These are phyloP conservation scores for Phytopythium sindhum DNA, from an alignment of 352 stramenopile species.

Conservation along the genomic window DNA sequence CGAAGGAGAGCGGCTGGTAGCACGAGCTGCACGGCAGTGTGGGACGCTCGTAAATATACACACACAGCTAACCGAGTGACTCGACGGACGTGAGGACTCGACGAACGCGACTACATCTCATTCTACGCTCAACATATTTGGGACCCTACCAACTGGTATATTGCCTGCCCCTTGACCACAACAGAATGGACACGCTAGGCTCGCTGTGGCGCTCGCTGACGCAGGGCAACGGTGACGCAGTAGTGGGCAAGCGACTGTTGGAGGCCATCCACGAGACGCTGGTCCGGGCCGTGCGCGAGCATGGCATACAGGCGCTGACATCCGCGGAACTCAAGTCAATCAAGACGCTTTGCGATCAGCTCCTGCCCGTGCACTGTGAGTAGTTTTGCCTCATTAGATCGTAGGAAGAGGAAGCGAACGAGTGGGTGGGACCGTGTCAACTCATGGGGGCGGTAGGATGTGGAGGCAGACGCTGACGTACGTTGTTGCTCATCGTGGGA, in stretches of 20 bases:
- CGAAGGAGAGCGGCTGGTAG: no score
- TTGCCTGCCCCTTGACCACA: no score
- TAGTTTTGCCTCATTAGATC: neutral
- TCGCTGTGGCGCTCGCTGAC: conserved; percentile 41
- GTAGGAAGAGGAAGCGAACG: neutral
- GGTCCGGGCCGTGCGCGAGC: conserved; percentile 30
- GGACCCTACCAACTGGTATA: no score
- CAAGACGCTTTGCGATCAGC: conserved; percentile 62
- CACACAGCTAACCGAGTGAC: no score
- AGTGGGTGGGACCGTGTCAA: neutral
- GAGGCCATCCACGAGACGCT: conserved; percentile 49
- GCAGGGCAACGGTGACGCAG: conserved; percentile 28
- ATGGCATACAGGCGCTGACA: conserved; percentile 38
- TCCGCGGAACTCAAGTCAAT: conserved; percentile 59
- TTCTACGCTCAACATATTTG: no score
- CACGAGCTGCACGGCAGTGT: no score
- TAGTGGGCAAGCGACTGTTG: conserved; percentile 33
- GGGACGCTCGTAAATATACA: no score
- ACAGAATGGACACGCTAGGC: conserved; percentile 43
- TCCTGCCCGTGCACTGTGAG: conserved; percentile 64
- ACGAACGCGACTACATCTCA: no score
- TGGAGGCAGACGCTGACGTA: neutral
- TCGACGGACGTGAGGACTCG: no score
- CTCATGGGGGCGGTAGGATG: neutral
- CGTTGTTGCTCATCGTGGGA: neutral